Base-by-base conservation (phyloP, 306 rosid species). In the Casuarina equisetifolia region DNA sequence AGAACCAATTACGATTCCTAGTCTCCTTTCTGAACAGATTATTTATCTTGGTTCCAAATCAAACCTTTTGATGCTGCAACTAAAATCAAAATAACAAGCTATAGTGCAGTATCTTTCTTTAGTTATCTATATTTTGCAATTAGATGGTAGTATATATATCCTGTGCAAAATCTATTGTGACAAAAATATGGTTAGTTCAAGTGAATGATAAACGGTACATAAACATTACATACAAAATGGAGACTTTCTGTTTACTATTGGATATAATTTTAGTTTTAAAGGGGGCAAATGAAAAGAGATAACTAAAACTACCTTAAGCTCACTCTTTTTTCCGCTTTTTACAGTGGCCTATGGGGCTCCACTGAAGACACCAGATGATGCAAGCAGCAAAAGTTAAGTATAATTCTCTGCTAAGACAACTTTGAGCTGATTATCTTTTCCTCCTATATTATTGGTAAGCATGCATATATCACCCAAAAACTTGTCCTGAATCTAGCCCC, bases 351-450 rank as follows among this genome's bases (percentile, higher is more conserved):
- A 12, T 5, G 1, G 4, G 35, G 44, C 69, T 58, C 64, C 13
- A 43, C 36, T 2, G 35, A 13, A 35, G 39, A 36, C 6, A 62
- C 43, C 42, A 36, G 43, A 58, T 58, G 64, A 58, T 8, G 20
- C 16, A 25, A 58, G 39, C 38, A n/a, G 64, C 38, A 20, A 25
- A 25, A 48, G 51, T 3, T 25, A 35, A 1, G 64, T 58, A 25
- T 20, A 25, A 62, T 38, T 62, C 36, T 35, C 35, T 35, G 43
- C 43, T 4, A 12, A 62, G 69, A 62, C 10, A 6, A 4, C 16
- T 62, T 62, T 62, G 69, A 62, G 69, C 69, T 36, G 43, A 4
- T 62, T 62, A 35, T 62, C 44, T 35, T 32, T 62, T 62, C 36
- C 43, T 62, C 69, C 43, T 62, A 1, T 43, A 62, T 62, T 32